Evolutionary conservation across 176 grass and related monocot genomes (phyloP).

Genomic region (Eragrostis curvula): DNA sequence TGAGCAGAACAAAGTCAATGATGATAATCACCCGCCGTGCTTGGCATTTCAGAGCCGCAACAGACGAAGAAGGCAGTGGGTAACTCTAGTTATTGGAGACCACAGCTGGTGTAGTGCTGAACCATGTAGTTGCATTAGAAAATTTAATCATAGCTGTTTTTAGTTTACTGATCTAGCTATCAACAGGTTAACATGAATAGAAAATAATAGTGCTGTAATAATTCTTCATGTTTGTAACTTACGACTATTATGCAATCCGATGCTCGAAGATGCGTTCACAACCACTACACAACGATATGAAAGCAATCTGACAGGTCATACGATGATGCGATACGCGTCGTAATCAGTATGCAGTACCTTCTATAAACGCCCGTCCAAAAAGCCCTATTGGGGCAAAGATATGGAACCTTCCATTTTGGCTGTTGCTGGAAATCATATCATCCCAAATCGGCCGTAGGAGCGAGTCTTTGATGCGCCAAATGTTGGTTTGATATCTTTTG

Average conservation of each 20-base stretch:
- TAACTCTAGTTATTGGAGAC: not conserved
- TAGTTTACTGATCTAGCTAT: not conserved
- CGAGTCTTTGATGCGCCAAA: not conserved
- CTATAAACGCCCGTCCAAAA: not conserved
- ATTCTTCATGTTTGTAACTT: not conserved
- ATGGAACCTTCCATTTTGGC: not conserved
- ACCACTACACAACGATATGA: not conserved
- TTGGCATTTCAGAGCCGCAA: not conserved
- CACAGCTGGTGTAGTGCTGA: not conserved
- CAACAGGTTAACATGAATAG: not conserved
- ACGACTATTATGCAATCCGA: not conserved
- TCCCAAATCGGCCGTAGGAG: not conserved
- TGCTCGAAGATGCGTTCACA: not conserved
- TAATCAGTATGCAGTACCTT: not conserved
- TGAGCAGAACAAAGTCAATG: not conserved
- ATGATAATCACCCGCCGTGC: not conserved
- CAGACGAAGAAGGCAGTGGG: not conserved
- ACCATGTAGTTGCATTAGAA: not conserved
- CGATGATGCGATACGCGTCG: not conserved
- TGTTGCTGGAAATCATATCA: not conserved
- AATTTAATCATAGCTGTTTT: not conserved
- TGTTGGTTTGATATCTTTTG: not conserved
- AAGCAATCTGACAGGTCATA: conserved; percentile 18
- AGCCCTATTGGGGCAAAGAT: not conserved
- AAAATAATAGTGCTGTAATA: not conserved